Evolutionary conservation across 495 filamentous ascomycete species (phyloP).

Genomic region (Xylaria venustula): DNA sequence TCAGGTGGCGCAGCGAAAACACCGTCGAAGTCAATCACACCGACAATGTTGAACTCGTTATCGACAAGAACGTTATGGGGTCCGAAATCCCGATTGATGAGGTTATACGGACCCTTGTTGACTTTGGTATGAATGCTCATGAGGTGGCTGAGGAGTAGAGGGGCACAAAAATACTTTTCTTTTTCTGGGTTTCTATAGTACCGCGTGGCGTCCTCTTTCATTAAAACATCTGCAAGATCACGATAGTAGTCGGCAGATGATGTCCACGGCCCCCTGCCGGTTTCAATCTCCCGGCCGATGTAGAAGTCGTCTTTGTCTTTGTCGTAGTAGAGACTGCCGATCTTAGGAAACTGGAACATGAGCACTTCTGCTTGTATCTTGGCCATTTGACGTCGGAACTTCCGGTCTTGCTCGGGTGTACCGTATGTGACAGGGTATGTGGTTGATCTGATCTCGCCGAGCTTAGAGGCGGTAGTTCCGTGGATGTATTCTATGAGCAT

Average conservation of each 20-base stretch:
- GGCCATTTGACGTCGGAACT: slow-evolving; percentile 3
- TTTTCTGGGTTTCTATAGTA: neutral
- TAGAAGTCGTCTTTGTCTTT: neutral
- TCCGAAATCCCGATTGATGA: slow-evolving; percentile 19
- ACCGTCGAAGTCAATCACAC: slow-evolving; percentile 21
- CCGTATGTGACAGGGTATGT: neutral
- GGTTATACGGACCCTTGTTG: neutral
- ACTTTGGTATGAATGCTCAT: neutral
- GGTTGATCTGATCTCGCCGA: neutral
- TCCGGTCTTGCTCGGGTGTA: neutral
- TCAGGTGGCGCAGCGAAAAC: slow-evolving; percentile 17
- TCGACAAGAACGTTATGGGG: slow-evolving; percentile 20
- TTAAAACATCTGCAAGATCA: neutral
- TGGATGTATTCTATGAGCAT: slow-evolving; percentile 15
- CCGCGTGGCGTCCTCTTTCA: neutral
- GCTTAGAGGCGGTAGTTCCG: slow-evolving; percentile 1
- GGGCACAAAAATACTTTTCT: neutral
- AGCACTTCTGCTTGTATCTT: neutral
- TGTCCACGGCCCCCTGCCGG: neutral
- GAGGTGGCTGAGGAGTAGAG: neutral
- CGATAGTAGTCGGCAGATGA: neutral
- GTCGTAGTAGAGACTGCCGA: slow-evolving; percentile 13
- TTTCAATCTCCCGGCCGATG: neutral
- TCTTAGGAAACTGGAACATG: slow-evolving; percentile 1
- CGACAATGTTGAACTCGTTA: slow-evolving; percentile 16